These are phyloP conservation scores for Rutstroemia sp. DNA, from an alignment of 2,329 filamentous ascomycete genomes.

Conservation along the genomic window DNA sequence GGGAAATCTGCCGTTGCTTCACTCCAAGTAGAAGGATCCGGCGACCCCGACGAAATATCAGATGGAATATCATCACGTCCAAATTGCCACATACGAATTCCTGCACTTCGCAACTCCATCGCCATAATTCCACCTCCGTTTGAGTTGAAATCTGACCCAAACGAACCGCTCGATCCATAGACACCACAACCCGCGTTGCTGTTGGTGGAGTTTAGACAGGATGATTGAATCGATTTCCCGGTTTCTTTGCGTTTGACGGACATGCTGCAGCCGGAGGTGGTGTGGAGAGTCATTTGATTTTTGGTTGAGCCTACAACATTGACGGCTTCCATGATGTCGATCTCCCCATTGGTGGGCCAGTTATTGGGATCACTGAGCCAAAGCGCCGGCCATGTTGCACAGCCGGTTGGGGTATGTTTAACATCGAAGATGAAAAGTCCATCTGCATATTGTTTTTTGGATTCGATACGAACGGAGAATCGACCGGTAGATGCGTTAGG, in stretches of 20 bases:
- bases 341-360: conserved; percentile 56
- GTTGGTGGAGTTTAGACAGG: conserved; percentile 37
- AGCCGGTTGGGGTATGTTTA: conserved; percentile 49
- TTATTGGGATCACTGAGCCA: conserved; percentile 55
- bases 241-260: conserved; percentile 37
- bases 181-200: conserved; percentile 36
- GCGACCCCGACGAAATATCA: conserved; percentile 36
- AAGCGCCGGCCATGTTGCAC: conserved; percentile 48
- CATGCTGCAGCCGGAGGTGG: conserved; percentile 36
- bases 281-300: conserved; percentile 42
- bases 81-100: conserved; percentile 46
- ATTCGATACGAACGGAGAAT: conserved; percentile 45
- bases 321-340: conserved; percentile 46
- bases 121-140: conserved; percentile 42
- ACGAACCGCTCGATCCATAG: conserved; percentile 36
- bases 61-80: conserved; percentile 35
- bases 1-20: conserved; percentile 40
- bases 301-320: conserved; percentile 33
- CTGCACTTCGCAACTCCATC: conserved; percentile 38
- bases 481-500: conserved; percentile 43
- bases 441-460: conserved; percentile 43
- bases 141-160: conserved; percentile 46
- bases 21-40: conserved; percentile 39
- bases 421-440: conserved; percentile 52
- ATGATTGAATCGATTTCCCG: conserved; percentile 39